Evolutionary conservation across 805 yeast species (phyloP), one percentile per base, ranked within the genome.

Genomic region (Pichia paraexigua): DNA sequence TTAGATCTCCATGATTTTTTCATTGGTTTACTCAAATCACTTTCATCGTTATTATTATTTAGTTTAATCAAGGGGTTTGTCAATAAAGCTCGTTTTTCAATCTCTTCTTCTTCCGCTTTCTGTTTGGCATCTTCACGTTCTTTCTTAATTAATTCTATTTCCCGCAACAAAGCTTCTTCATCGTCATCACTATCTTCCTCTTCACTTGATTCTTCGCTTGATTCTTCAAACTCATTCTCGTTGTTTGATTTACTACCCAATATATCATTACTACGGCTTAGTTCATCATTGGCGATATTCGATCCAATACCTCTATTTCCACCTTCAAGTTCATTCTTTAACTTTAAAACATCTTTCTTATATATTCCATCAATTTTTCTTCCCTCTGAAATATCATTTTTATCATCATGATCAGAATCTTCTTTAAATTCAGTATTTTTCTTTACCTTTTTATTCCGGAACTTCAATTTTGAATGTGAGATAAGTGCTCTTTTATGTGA

Each of bases 391-490:
- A 47, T 50, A 10, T 39, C 47, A 39, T 79, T 71, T 46, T 78
- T 78, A 47, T 71, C 77, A 47, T 78, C 70, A 30, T 79, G 72
- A 43, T 77, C 79, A 47, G 71, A 75, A 17, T 71, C 78, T 59
- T 76, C 77, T 46, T 78, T 71, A 37, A 60, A 61, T 50, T 58
- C 65, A 22, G 22, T 53, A 43, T 56, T 62, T 57, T 41, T 58
- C 45, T 40, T 51, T 39, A 35, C 48, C 18, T 27, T 58, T 44
- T 46, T 62, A 61, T 51, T 65, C 45, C 85, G 63, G 50, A 61
- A 74, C 58, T 83, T 82, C 49, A 83, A 60, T 63, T 71, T 71
- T 35, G 70, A 71, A 52, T 83, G 84, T 11, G 53, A 50, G 2
- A 28, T 20, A 6, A 42, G 24, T 13, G 46, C 52, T 30, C 49